Base-by-base conservation (phyloP, 2,329 filamentous ascomycete species). In the Zasmidium citrigriseum region DNA sequence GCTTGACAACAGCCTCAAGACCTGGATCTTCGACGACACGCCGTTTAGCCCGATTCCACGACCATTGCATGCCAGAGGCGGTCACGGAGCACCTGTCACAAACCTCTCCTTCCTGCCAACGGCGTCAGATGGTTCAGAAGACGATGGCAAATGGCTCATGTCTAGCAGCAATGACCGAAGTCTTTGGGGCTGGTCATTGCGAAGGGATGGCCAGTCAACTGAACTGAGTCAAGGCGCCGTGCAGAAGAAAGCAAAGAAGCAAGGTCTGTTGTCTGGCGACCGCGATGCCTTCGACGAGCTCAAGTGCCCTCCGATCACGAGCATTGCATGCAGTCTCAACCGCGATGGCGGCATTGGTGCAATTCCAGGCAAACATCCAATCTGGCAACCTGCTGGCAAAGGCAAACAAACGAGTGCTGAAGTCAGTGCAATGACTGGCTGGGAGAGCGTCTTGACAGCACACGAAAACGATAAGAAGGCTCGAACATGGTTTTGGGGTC, bases 401-500 rank as follows among this genome's bases (percentile, higher is more conserved):
- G 79, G 81, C 23, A 85, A 87, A 56, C 84, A 86, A 52, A 85
- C 82, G 10, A 88, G 92, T 73, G 86, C 89, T 2, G 87, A 91
- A 65, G 80, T 87, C 57, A 89, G 87, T 67, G 84, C 86, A 49
- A 87, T 86, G 79, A 96, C 93, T 2, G 95, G 95, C 1, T 99
- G 95, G 95, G 96, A 99, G 75, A 97, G 93, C 70, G 87, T 99
- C 5, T 86, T 99, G 1, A 99, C 95, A 3, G 93, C 92, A 10
- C 96, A 99, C 72, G 88, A 88, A 69, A 86, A 89, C 52, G 93
- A 98, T 70, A 83, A 87, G 46, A 90, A 85, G 70, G 95, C 92
- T 18, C 86, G 95, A 54, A 98, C 95, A 1, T 99, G 95, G 95
- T 97, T 97, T 76, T 98, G 95, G 93, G 95, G 93, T 4, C 88